Base-by-base conservation (phyloP, 768 basidiomycete species). In the Termitomyces sp. region DNA sequence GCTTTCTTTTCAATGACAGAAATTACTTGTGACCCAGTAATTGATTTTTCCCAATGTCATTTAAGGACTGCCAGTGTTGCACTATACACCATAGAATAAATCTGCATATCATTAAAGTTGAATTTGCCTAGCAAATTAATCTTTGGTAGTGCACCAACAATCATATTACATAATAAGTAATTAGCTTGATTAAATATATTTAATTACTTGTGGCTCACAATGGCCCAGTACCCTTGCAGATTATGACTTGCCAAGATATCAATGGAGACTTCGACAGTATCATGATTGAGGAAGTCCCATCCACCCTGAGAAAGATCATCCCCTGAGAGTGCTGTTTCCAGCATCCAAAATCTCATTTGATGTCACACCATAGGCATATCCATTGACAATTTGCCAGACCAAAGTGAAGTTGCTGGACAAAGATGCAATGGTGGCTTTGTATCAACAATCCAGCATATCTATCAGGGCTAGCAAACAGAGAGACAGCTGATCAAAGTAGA, bases 381-480 rank as follows among this genome's bases (percentile, higher is more conserved):
- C 91, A 68, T 98, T 95, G 1, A 80, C 77, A 55, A 83, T 81
- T 54, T 88, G 83, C 96, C 96, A 98, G 11, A 99, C 79, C 14
- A 81, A 83, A 2, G 84, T 85, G 70, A 97, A 95, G 0, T 82
- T 76, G 1, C 94, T 94, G 0, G 90, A 79, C 6, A 86, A 91
- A 0, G 91, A 86, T 0, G 91, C 89, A 60, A 97, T 96, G 0
- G 92, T 90, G 0, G 94, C 94, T 69, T 98, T n/a, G 96, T n/a
- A 97, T 82, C 0, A 87, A 83, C 2, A 91, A 92, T 1, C 91
- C 86, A 0, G 79, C 74, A 66, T 91, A 94, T 0, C 83, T 85
- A 54, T 98, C 95, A 0, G 89, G 84, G 64, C 93, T 91, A 3
- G 93, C 89, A 64, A 98, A 93, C 7, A 93, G 76, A 3, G 84